These are phyloP conservation scores for Orychophragmus violaceus DNA, from an alignment of 345 rosid genomes.

Conservation along the genomic window DNA sequence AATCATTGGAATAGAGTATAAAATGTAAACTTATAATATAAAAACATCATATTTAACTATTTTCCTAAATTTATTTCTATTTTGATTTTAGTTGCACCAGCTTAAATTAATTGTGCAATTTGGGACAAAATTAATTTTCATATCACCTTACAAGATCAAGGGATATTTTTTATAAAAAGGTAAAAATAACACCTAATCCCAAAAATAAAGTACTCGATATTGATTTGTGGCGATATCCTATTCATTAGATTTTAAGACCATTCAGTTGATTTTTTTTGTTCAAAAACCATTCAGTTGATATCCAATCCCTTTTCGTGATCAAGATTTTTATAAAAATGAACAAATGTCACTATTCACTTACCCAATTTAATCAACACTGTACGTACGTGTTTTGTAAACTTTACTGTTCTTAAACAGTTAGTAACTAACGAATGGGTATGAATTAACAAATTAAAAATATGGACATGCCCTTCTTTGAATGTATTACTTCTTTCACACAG, in stretches of 20 bases:
- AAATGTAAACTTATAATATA: too few relatives aligned
- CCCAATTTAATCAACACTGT: neutral
- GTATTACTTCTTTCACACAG: neutral
- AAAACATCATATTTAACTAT: too few relatives aligned
- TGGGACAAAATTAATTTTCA: neutral
- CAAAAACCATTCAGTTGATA: neutral
- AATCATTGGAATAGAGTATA: too few relatives aligned
- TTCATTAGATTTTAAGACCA: neutral
- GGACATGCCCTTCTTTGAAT: neutral
- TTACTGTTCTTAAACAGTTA: constrained; percentile 16
- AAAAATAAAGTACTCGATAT: neutral
- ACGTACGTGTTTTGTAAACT: neutral
- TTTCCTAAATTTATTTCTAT: too few relatives aligned
- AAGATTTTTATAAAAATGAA: neutral
- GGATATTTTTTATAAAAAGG: too few relatives aligned
- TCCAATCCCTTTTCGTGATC: neutral
- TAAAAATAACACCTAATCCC: neutral
- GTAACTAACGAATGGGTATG: constrained; percentile 12
- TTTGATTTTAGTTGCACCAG: too few relatives aligned
- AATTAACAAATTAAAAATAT: neutral
- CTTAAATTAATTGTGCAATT: neutral
- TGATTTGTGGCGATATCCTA: neutral
- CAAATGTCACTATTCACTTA: neutral
- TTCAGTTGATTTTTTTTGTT: neutral
- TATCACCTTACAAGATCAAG: neutral